These are phyloP conservation scores for Cordyceps cateniannulata DNA, from an alignment of 2,329 filamentous ascomycete genomes.

Conservation along the genomic window DNA sequence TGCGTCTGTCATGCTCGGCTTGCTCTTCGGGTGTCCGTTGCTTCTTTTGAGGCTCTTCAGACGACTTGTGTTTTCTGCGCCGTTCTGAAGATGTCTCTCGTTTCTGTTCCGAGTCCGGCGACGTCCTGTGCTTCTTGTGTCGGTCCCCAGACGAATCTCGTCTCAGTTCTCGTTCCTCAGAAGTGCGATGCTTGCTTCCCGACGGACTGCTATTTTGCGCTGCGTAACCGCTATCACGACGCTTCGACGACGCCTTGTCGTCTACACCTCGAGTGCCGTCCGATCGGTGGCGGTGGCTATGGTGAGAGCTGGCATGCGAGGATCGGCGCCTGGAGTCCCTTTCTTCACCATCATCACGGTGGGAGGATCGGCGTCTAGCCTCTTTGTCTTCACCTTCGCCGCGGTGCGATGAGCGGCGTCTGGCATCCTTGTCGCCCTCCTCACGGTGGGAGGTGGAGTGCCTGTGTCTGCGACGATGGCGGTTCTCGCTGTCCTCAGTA, in stretches of 20 bases:
- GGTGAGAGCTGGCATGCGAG: constrained; percentile 21
- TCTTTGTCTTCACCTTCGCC: constrained; percentile 16
- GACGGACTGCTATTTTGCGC: constrained; percentile 32
- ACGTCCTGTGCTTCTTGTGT: neutral
- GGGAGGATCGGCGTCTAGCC: no score
- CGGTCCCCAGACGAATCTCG: neutral
- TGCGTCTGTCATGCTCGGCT: constrained; percentile 42
- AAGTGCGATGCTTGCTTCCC: constrained; percentile 32
- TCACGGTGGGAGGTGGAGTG: constrained; percentile 8
- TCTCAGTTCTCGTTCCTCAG: constrained; percentile 32
- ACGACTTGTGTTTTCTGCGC: neutral
- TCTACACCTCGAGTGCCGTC: constrained; percentile 29
- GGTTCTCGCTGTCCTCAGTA: neutral
- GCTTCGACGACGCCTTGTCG: constrained; percentile 26
- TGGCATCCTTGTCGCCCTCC: constrained; percentile 22
- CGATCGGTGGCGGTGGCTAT: constrained; percentile 30
- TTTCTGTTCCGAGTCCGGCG: neutral
- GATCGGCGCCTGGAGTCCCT: constrained; percentile 24
- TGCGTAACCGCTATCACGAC: constrained; percentile 41
- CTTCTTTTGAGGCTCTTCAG: neutral
- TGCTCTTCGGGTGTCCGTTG: constrained; percentile 42
- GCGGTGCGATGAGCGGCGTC: constrained; percentile 20
- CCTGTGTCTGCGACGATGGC: neutral
- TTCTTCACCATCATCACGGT: neutral
- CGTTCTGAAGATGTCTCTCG: neutral